These are phyloP conservation scores for Fusarium citri DNA, from an alignment of 2,329 filamentous ascomycete species.

Conservation along the genomic window DNA sequence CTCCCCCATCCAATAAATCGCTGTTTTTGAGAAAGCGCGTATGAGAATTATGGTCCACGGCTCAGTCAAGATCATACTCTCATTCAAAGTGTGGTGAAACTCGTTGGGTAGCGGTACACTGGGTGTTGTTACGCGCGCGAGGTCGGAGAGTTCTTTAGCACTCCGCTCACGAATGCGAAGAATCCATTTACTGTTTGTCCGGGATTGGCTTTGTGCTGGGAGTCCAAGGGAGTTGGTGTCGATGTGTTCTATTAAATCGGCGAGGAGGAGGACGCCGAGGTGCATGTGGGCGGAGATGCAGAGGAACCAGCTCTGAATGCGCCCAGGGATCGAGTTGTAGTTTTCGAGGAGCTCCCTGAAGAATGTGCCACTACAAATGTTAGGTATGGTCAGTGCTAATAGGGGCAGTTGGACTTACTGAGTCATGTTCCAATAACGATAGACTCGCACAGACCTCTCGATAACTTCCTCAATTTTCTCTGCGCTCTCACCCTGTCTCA, in stretches of 20 bases:
- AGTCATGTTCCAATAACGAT: conserved; percentile 64
- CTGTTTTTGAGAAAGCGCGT: conserved; percentile 62
- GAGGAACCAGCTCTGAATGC: conserved; percentile 69
- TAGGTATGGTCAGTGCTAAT: not conserved
- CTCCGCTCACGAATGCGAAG: conserved; percentile 56
- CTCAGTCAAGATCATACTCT: conserved; percentile 66
- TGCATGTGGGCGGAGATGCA: conserved; percentile 69
- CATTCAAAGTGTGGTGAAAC: conserved; percentile 64
- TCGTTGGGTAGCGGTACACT: conserved; percentile 47
- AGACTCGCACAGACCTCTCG: conserved; percentile 59
- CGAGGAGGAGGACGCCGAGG: conserved; percentile 64
- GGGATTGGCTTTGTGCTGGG: conserved; percentile 31
- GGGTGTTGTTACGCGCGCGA: conserved; percentile 59
- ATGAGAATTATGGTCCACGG: conserved; percentile 69
- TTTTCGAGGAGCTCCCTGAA: conserved; percentile 62
- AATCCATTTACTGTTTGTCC: conserved; percentile 50
- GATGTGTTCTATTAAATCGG: conserved; percentile 64
- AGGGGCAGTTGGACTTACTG: conserved; percentile 47
- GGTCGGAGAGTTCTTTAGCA: conserved; percentile 58
- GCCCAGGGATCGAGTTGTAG: conserved; percentile 61
- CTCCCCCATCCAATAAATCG: conserved; percentile 50
- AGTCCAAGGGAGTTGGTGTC: conserved; percentile 53
- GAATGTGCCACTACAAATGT: conserved; percentile 53
- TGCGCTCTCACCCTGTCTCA: conserved; percentile 52
- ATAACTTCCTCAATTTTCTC: conserved; percentile 61